A percentile compares a stretch with the other conserved stretches of the same genome.
Conservation (phyloP, 108 stramenopile species). For the Cyclotella cryptica region DNA sequence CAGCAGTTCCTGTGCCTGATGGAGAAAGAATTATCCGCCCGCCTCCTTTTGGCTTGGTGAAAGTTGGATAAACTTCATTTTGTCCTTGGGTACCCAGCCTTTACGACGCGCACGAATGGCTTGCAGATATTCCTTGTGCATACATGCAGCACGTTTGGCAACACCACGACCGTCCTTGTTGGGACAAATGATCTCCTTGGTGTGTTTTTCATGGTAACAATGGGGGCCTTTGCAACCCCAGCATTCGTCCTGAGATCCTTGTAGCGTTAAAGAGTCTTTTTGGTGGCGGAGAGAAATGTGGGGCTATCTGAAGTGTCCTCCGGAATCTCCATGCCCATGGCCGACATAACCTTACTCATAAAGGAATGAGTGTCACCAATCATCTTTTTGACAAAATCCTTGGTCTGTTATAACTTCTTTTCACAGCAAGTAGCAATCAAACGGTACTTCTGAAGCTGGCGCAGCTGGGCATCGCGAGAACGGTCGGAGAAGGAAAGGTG, state of each 20-base stretch:
- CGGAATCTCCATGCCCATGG: background rate
- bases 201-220: no score
- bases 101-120: background rate
- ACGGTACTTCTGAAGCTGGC: background rate
- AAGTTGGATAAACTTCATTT: conserved; percentile 1
- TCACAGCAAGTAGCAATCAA: background rate
- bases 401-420: background rate
- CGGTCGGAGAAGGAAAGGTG: background rate
- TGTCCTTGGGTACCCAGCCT: background rate
- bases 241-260: background rate
- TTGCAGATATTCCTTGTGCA: background rate
- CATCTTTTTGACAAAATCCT: background rate
- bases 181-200: no score
- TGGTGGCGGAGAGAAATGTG: background rate
- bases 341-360: background rate
- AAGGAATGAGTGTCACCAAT: no score
- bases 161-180: conserved; percentile 1
- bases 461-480: background rate
- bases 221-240: no score
- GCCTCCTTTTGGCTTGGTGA: background rate
- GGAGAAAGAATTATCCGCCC: background rate
- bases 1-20: background rate
- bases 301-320: background rate
- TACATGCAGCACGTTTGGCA: background rate
- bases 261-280: background rate